These are phyloP conservation scores for Diaporthe ilicicola DNA, from an alignment of 2,329 filamentous ascomycete species.

Conservation along the genomic window DNA sequence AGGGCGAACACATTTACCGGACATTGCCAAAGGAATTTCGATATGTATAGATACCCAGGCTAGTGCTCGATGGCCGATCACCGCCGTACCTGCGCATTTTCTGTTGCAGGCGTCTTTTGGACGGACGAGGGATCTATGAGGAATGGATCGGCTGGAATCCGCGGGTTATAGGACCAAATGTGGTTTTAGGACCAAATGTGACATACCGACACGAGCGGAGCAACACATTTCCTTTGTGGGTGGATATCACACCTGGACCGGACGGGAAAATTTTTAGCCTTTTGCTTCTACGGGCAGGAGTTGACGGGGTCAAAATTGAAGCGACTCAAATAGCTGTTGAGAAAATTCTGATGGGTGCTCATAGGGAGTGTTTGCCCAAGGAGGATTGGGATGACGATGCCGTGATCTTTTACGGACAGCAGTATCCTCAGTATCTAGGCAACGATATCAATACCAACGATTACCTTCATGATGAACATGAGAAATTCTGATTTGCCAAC, in stretches of 20 bases:
- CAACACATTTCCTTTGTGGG: not conserved
- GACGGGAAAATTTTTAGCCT: slow-evolving; percentile 1
- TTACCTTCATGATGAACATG: not conserved
- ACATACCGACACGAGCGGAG: not conserved
- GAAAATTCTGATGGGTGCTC: not conserved
- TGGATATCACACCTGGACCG: not conserved
- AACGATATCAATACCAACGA: not conserved
- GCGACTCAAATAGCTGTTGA: not conserved
- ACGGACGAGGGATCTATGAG: not conserved
- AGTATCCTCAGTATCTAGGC: not conserved
- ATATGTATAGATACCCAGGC: slow-evolving; percentile 11
- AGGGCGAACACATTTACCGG: not conserved
- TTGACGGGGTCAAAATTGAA: not conserved
- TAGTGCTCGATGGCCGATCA: slow-evolving; percentile 9
- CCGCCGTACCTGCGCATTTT: not conserved
- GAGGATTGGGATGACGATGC: not conserved
- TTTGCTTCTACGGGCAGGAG: not conserved
- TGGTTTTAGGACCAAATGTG: not conserved
- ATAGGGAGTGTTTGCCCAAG: not conserved
- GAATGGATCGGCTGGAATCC: not conserved
- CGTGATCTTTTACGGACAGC: not conserved
- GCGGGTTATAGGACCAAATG: not conserved
- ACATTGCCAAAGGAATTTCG: not conserved
- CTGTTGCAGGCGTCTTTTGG: not conserved
- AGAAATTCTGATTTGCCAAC: not conserved